Base-by-base conservation (phyloP, 2,329 filamentous ascomycete species). In the Tympanopsis confertula region DNA sequence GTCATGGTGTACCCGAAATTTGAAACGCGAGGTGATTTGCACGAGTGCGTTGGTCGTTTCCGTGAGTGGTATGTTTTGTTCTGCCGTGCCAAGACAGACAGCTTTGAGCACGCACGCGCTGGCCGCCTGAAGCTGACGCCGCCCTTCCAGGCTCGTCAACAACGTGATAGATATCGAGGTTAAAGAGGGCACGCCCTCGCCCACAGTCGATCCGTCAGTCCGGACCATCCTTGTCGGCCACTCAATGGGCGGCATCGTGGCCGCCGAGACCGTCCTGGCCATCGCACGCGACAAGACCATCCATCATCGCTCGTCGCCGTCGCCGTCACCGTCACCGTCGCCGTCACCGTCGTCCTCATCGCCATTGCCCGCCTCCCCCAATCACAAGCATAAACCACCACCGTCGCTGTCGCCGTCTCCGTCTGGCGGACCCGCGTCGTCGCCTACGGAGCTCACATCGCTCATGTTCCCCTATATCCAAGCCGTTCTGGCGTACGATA, bases 131-230 rank as follows among this genome's bases (percentile, higher is more conserved):
- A 10, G 26, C 14, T 3, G 13, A 18, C 5, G 19, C 18, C n/a
- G n/a, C 20, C 35, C n/a, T 20, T 19, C 14, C 13, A 86, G 82
- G 86, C 74, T 96, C 13, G 78, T 88, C 46, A 82, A 95, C 54
- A 85, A 85, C 50, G 85, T 96, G 49, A 95, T 96, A 49, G 91
- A 96, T 57, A 68, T 95, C 50, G 89, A 98, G 61, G 88, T 95
- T 40, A 78, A 72, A 19, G 82, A 84, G 47, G 69, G 71, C 35
- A 89, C 86, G 1, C 74, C 84, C 1, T 88, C 82, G 4, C 88
- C 88, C 1, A 94, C 85, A 1, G 71, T 94, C 44, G 86, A 93
- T 43, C 86, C 87, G 4, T 86, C 82, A 0, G 86, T 94, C 15
- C 80, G 78, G 50, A 82, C 83, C 19, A 71, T 94, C 35, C 71